Conservation (phyloP, 129 eudicot genomes). For the Saussurea involucrata region DNA sequence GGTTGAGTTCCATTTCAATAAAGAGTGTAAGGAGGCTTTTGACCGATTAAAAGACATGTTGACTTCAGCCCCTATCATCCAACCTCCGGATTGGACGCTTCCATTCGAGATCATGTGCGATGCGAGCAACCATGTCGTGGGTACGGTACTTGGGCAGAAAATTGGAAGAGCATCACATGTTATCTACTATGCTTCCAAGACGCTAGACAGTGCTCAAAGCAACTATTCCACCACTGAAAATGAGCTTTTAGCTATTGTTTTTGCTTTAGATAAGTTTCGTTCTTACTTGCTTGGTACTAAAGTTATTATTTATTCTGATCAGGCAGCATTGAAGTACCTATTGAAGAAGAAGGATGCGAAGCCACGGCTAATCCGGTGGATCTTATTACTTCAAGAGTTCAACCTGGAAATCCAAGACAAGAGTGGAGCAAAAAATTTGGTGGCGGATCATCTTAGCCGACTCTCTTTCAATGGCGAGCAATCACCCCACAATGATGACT, state of each 20-base stretch:
- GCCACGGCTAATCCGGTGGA: slow-evolving; percentile 6
- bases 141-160: too few relatives aligned
- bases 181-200: too few relatives aligned
- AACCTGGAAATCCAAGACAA: background rate
- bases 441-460: background rate
- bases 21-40: too few relatives aligned
- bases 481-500: background rate
- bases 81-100: too few relatives aligned
- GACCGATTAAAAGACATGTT: too few relatives aligned
- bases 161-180: too few relatives aligned
- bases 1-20: too few relatives aligned
- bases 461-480: background rate
- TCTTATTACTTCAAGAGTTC: slow-evolving; percentile 2
- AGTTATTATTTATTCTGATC: background rate
- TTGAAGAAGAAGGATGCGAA: background rate
- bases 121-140: too few relatives aligned
- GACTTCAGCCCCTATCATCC: too few relatives aligned
- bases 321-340: background rate
- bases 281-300: background rate
- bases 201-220: too few relatives aligned
- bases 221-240: background rate
- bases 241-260: background rate
- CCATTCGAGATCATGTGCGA: too few relatives aligned
- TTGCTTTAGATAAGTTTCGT: background rate
- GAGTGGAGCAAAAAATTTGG: background rate